Percentiles rank a stretch among this genome's conserved stretches.
Conservation (phyloP, 257 asterid species). For the Ilex aquifolium region DNA sequence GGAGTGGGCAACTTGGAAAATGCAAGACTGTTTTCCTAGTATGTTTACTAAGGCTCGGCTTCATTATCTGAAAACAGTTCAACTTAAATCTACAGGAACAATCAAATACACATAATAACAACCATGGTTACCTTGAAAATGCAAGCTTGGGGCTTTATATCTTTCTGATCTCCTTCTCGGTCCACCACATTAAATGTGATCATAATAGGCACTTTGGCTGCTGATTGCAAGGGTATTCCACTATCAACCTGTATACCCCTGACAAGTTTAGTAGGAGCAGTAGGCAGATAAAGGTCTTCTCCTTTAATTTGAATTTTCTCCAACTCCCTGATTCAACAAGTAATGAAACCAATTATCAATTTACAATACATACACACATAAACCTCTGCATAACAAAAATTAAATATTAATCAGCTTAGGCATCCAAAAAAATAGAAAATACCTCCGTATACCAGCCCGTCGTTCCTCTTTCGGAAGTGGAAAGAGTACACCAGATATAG, state of each 20-base stretch:
- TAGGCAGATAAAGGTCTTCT: constrained; percentile 95
- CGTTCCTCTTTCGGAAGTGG: constrained; percentile 95
- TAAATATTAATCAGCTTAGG: neutral
- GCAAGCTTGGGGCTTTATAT: constrained; percentile 94
- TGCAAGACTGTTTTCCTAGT: too few relatives aligned
- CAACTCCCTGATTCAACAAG: constrained; percentile 58
- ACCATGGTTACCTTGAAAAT: constrained; percentile 68
- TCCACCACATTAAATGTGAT: constrained; percentile 93
- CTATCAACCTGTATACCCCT: constrained; percentile 89
- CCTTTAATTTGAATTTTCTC: constrained; percentile 86
- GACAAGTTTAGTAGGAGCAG: constrained; percentile 84
- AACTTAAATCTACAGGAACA: neutral
- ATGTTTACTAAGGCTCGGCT: too few relatives aligned
- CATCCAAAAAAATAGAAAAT: neutral
- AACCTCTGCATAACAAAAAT: neutral
- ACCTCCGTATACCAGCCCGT: constrained; percentile 95
- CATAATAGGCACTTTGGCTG: constrained; percentile 99
- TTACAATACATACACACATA: neutral
- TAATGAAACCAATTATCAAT: constrained; percentile 1
- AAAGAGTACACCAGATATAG: constrained; percentile 92
- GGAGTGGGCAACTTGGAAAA: too few relatives aligned
- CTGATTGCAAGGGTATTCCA: constrained; percentile 97
- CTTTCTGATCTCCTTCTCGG: constrained; percentile 69
- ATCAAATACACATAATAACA: constrained; percentile 1
- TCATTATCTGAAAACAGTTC: too few relatives aligned